Evolutionary conservation across 805 yeast species (phyloP), one percentile per base, ranked within the genome.

Genomic region (Nakazawaea siamensis): DNA sequence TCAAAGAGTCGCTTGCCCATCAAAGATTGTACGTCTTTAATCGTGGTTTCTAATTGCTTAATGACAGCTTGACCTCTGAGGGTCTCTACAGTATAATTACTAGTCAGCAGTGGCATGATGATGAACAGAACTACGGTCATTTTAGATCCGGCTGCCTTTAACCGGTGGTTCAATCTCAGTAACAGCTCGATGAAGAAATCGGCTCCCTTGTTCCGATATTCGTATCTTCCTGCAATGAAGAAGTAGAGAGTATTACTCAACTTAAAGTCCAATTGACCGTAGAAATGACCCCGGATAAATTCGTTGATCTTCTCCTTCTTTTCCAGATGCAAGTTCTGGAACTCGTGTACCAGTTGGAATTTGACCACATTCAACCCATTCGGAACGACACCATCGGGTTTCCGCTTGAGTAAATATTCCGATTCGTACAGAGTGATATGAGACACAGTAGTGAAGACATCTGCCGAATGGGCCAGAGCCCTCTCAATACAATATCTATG

Each of bases 321-420:
- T 45, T 79, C 60, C 18, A 96, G 96, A 63, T 90, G 98, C 59
- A 90, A 67, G 59, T 92, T 90, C 62, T 90, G 98, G 65, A 90
- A 90, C 63, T 90, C 98, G 60, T 90, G 98, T 47, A 90, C 95
- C 1, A 97, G 97, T 51, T 84, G 90, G 62, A 90, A 90, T 63
- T 90, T 90, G 43, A 88, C 86, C 35, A 90, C 97, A 54, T 90
- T 90, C 43, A 90, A 69, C 17, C 98, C 98, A 55, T 90, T 90
- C 37, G 98, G 98, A 53, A 92, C 71, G 16, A 90, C 97, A 3
- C 98, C 98, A 54, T 90, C 98, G 1, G 98, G 98, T 58, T 90
- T 88, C 44, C 98, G 73, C 53, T 90, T 92, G 46, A 90, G 69
- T 57, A 90, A 66, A 57, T 88, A 94, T 62, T 90, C 97, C 5